Evolutionary conservation across 305 asterid genomes (phyloP).

Genomic region (Ilex paraguariensis): DNA sequence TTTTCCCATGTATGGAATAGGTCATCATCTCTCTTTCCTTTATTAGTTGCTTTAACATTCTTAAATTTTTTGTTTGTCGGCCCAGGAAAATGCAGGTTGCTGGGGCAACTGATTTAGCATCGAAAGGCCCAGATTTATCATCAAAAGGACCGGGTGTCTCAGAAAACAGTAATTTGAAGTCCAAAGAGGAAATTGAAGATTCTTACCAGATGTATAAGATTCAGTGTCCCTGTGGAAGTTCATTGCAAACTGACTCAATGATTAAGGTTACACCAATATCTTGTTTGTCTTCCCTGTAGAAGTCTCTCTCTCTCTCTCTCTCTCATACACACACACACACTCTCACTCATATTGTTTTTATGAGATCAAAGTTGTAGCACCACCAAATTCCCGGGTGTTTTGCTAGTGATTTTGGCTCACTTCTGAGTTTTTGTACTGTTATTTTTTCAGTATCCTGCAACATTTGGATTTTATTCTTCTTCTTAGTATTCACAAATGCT

Average conservation of each 20-base stretch:
- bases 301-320: not conserved
- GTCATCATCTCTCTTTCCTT: too few relatives aligned
- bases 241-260: constrained; percentile 68
- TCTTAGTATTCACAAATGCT: too few relatives aligned
- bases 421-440: not conserved
- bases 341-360: not conserved
- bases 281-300: constrained; percentile 1
- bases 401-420: not conserved
- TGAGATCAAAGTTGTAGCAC: not conserved
- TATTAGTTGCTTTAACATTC: too few relatives aligned
- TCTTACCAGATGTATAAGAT: constrained; percentile 58
- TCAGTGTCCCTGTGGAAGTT: constrained; percentile 88
- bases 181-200: constrained; percentile 64
- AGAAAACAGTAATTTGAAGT: constrained; percentile 50
- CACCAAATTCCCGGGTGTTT: not conserved
- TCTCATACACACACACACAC: too few relatives aligned
- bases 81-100: constrained; percentile 88
- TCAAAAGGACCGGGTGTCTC: constrained; percentile 71
- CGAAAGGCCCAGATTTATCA: constrained; percentile 75
- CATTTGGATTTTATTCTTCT: too few relatives aligned
- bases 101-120: constrained; percentile 74
- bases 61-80: constrained; percentile 15
- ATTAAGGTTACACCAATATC: constrained; percentile 46
- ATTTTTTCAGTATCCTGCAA: too few relatives aligned
- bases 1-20: too few relatives aligned